phyloP scores from a whole-genome alignment of 2,329 filamentous ascomycete genomes.

The Diaporthe citriasiana region DNA sequence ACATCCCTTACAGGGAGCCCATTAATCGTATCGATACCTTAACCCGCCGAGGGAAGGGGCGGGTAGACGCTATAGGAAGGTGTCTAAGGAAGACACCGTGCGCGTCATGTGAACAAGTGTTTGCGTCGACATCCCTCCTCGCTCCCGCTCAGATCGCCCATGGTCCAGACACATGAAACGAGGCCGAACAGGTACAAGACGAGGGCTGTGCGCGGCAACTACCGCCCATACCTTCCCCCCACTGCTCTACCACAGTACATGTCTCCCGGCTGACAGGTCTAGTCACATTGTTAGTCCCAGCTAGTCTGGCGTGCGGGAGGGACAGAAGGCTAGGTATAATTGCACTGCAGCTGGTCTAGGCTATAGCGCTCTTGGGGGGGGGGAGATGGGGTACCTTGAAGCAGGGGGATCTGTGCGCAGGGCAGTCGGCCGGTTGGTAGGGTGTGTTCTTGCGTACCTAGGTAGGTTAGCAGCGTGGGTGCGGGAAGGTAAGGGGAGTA shows the following conservation, averaged over 20 bases:
- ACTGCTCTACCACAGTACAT: no score
- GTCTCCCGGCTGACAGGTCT: not conserved
- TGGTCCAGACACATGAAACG: conserved; percentile 32
- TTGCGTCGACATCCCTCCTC: conserved; percentile 3
- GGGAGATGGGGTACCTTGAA: not conserved
- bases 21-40: conserved; percentile 26
- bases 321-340: not conserved
- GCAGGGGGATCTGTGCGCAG: conserved; percentile 24
- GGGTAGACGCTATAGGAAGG: not conserved
- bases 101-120: conserved; percentile 22
- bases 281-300: not conserved
- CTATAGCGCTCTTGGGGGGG: conserved; percentile 19
- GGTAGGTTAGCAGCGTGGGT: not conserved
- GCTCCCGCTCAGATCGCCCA: conserved; percentile 26
- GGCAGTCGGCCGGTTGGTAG: not conserved
- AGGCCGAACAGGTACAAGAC: conserved; percentile 22
- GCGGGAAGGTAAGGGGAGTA: conserved; percentile 28
- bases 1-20: conserved; percentile 9
- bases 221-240: not conserved
- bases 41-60: not conserved
- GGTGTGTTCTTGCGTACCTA: not conserved
- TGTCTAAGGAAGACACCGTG: not conserved
- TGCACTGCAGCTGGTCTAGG: conserved; percentile 2
- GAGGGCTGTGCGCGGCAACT: conserved; percentile 28
- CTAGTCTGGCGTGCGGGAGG: not conserved